Base-by-base conservation (phyloP, 441 rosid genomes). In the Cnidoscolus chayamansa region DNA sequence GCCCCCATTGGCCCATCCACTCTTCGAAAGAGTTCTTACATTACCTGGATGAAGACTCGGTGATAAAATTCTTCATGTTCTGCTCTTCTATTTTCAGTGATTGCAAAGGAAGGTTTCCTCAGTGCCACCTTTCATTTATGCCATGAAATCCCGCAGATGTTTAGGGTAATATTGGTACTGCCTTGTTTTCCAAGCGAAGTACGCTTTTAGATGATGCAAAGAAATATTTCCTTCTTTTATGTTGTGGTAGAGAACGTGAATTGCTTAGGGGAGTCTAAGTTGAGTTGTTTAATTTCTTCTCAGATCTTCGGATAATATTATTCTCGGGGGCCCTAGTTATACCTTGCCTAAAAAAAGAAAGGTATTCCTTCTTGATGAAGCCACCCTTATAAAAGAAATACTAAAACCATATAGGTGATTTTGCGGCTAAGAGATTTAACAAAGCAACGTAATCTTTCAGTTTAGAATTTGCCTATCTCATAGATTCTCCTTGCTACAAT, bases 301-400 rank as follows among this genome's bases (percentile, higher is more conserved):
- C 2, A n/a, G 32, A 45, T 45, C 1, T 45, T 30, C 7, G 7
- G 45, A 5, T 40, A 5, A 40, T 40, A 15, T 51, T 31, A 19
- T 56, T 40, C 47, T 67, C 13, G n/a, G 3, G 35, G 2, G 19
- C 5, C 7, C 32, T 9, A 20, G 10, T 3, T 25, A 25, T 25
- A 25, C 25, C 25, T 57, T 30, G 63, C 6, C 63, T 30, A 11
- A 3, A 3, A 9, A 60, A 88, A 86, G 90, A 61, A 88, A 88
- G 85, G 96, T 78, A 90, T 92, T 81, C 80, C 89, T 87, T 86
- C 79, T 74, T 77, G 73, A 61, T 54, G 80, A 81, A 84, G 77
- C 84, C 75, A 67, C 55, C 20, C 16, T 56, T 61, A 62, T 16
- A 20, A 67, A 77, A 78, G 81, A 79, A 81, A 92, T 85, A 62